These are phyloP conservation scores for Metschnikowia lachancei DNA, from an alignment of 805 yeast genomes.

Conservation along the genomic window DNA sequence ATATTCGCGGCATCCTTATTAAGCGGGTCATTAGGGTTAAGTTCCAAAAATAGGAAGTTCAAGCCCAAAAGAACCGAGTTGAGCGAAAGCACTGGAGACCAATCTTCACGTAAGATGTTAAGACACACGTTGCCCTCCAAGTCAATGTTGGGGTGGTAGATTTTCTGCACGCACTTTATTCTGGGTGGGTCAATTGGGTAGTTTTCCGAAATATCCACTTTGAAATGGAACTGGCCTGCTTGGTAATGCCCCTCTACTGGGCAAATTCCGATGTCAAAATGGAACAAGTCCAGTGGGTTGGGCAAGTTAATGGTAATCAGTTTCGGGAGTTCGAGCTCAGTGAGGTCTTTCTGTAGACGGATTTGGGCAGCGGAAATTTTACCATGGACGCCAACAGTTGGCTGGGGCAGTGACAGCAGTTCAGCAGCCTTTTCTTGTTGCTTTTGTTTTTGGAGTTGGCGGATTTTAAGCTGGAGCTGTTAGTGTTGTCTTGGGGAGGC, in stretches of 20 bases:
- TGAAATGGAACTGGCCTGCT: conserved; percentile 68
- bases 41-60: conserved; percentile 81
- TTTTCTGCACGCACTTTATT: conserved; percentile 64
- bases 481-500: neutral
- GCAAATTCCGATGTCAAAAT: conserved; percentile 52
- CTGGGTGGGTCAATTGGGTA: conserved; percentile 94
- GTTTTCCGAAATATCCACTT: conserved; percentile 61
- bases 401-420: neutral
- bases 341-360: conserved; percentile 71
- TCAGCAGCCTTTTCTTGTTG: conserved; percentile 14
- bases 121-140: conserved; percentile 86
- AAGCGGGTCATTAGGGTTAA: conserved; percentile 88
- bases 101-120: conserved; percentile 88
- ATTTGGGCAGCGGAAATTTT: conserved; percentile 59
- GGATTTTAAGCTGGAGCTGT: conserved; percentile 21
- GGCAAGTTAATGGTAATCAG: conserved; percentile 53
- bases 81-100: conserved; percentile 89
- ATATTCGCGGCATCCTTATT: conserved; percentile 83
- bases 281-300: conserved; percentile 56
- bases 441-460: conserved; percentile 26
- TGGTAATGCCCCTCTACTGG: conserved; percentile 75
- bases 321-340: conserved; percentile 62
- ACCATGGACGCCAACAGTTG: conserved; percentile 8
- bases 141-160: conserved; percentile 94
- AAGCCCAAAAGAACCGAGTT: conserved; percentile 82